Evolutionary conservation across 2,329 filamentous ascomycete genomes (phyloP).

Genomic region (Cladosporium phlei): DNA sequence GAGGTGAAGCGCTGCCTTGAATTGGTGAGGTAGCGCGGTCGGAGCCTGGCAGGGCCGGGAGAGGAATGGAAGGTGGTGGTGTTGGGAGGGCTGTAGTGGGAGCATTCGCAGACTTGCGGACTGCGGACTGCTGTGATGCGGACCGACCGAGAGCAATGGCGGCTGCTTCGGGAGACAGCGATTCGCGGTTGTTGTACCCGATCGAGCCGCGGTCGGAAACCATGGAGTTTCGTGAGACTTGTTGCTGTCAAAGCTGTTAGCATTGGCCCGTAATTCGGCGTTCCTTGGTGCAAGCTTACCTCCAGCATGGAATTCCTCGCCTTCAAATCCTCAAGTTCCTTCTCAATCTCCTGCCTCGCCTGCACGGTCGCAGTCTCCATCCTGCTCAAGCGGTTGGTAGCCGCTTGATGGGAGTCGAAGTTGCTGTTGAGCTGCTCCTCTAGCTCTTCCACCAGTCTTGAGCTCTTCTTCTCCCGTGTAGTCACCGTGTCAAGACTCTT

Average conservation of each 20-base stretch:
- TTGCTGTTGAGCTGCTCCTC: conserved; percentile 94
- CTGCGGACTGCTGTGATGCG: conserved; percentile 60
- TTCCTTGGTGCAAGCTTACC: conserved; percentile 46
- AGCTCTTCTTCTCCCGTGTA: conserved; percentile 80
- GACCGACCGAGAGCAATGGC: conserved; percentile 46
- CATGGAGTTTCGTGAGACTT: conserved; percentile 41
- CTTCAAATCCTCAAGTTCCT: conserved; percentile 73
- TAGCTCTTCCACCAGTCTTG: conserved; percentile 85
- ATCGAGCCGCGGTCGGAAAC: conserved; percentile 27
- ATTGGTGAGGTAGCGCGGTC: conserved; percentile 63
- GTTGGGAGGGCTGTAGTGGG: conserved; percentile 83
- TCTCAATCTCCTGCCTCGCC: conserved; percentile 43
- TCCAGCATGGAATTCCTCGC: conserved; percentile 71
- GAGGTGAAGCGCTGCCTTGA: conserved; percentile 45
- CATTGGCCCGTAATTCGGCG: conserved; percentile 7
- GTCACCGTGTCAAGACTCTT: conserved; percentile 54
- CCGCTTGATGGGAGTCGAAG: conserved; percentile 85
- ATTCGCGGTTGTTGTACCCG: conserved; percentile 43
- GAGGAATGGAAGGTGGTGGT: conserved; percentile 89
- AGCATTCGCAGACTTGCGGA: conserved; percentile 67
- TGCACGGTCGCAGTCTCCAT: conserved; percentile 45
- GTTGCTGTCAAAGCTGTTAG: conserved; percentile 46
- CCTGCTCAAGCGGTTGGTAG: conserved; percentile 79
- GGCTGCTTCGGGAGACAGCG: conserved; percentile 41
- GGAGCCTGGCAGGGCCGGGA: conserved; percentile 76